Base-by-base conservation (phyloP, 2,329 filamentous ascomycete species). In the Neopestalotiopsis sp. region DNA sequence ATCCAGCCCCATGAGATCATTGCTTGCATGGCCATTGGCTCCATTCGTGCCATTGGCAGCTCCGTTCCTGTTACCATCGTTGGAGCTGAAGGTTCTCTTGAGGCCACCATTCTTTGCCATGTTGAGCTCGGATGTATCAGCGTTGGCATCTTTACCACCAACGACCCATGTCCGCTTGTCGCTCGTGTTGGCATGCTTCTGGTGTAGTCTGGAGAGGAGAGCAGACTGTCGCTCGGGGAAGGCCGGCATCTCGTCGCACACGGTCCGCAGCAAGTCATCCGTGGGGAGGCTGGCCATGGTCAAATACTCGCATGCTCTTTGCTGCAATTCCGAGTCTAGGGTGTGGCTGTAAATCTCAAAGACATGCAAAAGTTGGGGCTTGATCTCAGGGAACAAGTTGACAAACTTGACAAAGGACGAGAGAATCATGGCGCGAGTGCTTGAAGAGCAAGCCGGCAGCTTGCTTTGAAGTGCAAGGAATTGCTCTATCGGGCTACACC, bases 201-300 rank as follows among this genome's bases (percentile, higher is more conserved):
- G 94, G 81, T 99, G 95, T 64, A 99, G 86, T 69, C 96, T 89
- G 52, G 95, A 98, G 12, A 99, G 85, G 34, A 99, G 85, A 1
- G 96, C 95, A 4, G 96, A 98, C 69, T 97, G 91, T 70, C 97
- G 88, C 80, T 99, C 95, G 0, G 96, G 97, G 82, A 98, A 99
- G 0, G 96, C 95, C 2, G 96, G 96, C 97, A 99, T 99, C 80
- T 99, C 96, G 75, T 99, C 96, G 79, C 95, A 97, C 5, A 99
- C 91, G 0, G 96, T 98, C 65, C 96, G 90, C 13, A 99, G 85
- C 6, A 99, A 87, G 72, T 98, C 95, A 75, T 99, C 96, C 0
- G 94, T 94, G 0, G 94, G 92, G 78, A 97, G 87, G 42, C 89
- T 95, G 20, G 94, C 94, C 71, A 99, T 85, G 0, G 92, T 90